Evolutionary conservation across 2,329 filamentous ascomycete genomes (phyloP), one percentile per base, ranked within the genome.

Genomic region (Fusarium siculi): DNA sequence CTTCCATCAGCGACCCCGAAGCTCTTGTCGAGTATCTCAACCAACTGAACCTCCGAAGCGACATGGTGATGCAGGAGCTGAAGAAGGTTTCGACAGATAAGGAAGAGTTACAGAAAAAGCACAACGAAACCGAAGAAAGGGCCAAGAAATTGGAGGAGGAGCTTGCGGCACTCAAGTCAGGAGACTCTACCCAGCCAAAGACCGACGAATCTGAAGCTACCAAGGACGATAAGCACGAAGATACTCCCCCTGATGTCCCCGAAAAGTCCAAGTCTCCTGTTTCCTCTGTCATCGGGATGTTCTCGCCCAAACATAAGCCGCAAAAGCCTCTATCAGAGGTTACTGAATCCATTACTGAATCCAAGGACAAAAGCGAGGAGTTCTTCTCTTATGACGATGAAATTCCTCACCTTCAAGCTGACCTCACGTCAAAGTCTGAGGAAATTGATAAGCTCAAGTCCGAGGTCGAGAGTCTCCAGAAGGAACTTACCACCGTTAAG

Each of bases 311-410:
- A 70, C 83, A 86, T 40, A 85, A 84, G 67, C 72, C 82, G 9
- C 74, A 82, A 52, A 76, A 77, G 25, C 73, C 79, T 25, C 34
- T 66, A 15, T 43, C 66, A 12, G 79, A 81, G 37, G 79, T 81
- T 12, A 63, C 69, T 12, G 73, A 63, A 4, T 63, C 68, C 9
- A 79, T 81, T 11, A 61, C 68, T 12, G 73, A 63, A 2, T 58
- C 66, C 11, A 79, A 78, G 71, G 74, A 79, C 7, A 81, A 82
- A 9, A 84, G 81, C 23, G 93, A 95, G 72, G 93, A 97, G 54
- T 93, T 98, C 82, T 98, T 98, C 82, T 97, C 95, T 1, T 97
- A 95, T 76, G 95, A 98, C 66, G 92, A 92, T 56, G 96, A 98
- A 82, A 87, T 97, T 19, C 93, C 93, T 7, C 90, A 93, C 60